Base-by-base conservation (phyloP, 495 filamentous ascomycete genomes). In the Talaromyces borbonicus region DNA sequence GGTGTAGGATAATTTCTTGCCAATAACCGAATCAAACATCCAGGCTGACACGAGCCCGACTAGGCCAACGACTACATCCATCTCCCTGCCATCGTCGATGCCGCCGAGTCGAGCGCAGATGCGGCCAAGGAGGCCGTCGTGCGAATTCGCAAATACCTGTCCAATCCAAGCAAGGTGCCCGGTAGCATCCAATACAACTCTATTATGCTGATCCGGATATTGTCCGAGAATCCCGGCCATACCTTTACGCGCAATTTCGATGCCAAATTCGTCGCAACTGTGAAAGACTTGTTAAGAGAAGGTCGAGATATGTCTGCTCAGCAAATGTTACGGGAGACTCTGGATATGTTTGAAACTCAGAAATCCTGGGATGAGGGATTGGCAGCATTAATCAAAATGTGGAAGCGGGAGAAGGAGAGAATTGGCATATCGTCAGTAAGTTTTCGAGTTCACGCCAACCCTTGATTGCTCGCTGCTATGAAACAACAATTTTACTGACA, bases 61-160 rank as follows among this genome's bases (percentile, higher is more conserved):
- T 61, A 87, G 70, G 85, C 85, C 50, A 84, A 87, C 55, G 92
- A 97, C 67, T 88, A 93, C 48, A 78, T 95, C 29, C 85, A 86
- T 54, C 84, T 99, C n/a, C 92, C 93, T 5, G 71, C 79, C 22
- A 96, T 99, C 52, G 93, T 99, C 62, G 93, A 97, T 52, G 75
- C 81, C 23, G 90, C 90, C 68, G 93, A 96, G 59, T 94, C 88
- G 24, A 90, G 86, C 36, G 89, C 92, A 8, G 66, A 67, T 24
- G 93, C 93, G 16, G 89, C 90, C 24, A 75, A 78, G 44, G 83
- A 86, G 54, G 83, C 84, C 46, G 85, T 87, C 33, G 57, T 73
- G 46, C 67, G 80, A 46, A 85, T 97, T 57, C 83, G 86, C 57
- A 90, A 88, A 56, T 87, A 83, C 57, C 72, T 98, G 32, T 72